A percentile compares a stretch with the other conserved stretches of the same genome.
phyloP scores from a whole-genome alignment of 768 basidiomycete species.

The Omphalotus guepiniiformis region DNA sequence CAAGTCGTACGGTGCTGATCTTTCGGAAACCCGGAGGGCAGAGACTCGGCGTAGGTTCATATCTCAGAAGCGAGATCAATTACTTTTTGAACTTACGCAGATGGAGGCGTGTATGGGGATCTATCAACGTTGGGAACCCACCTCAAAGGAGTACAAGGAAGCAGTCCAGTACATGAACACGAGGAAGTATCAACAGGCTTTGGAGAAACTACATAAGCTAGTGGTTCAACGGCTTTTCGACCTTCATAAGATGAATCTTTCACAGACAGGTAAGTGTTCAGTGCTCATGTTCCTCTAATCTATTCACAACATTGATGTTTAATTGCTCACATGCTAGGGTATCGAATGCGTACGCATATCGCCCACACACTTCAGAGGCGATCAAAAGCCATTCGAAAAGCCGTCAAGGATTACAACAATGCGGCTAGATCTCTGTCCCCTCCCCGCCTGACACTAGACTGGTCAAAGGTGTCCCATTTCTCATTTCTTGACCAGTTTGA shows the following conservation, averaged over 20 bases:
- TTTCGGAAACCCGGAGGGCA: conserved; percentile 17
- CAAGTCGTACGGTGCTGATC: conserved; percentile 9
- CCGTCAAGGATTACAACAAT: conserved; percentile 26
- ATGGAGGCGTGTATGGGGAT: conserved; percentile 25
- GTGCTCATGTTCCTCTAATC: background rate
- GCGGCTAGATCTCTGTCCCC: conserved; percentile 20
- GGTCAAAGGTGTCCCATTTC: conserved; percentile 21
- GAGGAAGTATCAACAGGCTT: conserved; percentile 22
- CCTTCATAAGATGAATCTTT: conserved; percentile 32
- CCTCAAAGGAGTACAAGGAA: conserved; percentile 18
- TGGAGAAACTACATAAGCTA: conserved; percentile 28
- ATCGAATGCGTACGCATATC: conserved; percentile 26
- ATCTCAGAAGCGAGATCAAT: conserved; percentile 11
- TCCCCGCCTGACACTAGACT: conserved; percentile 19
- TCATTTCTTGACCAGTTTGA: conserved; percentile 26
- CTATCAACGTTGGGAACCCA: conserved; percentile 21
- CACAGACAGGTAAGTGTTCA: conserved; percentile 26
- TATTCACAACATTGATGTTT: background rate
- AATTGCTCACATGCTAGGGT: conserved; percentile 21
- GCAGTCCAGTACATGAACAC: conserved; percentile 11
- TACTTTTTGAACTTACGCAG: conserved; percentile 15
- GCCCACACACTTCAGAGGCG: conserved; percentile 24
- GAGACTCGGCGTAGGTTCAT: conserved; percentile 21
- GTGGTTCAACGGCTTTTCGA: conserved; percentile 32
- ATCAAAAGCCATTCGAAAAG: conserved; percentile 25